Percentiles rank a stretch among this genome's conserved stretches.
These are phyloP conservation scores for Monascus purpureus DNA, from an alignment of 495 filamentous ascomycete species.

Conservation along the genomic window DNA sequence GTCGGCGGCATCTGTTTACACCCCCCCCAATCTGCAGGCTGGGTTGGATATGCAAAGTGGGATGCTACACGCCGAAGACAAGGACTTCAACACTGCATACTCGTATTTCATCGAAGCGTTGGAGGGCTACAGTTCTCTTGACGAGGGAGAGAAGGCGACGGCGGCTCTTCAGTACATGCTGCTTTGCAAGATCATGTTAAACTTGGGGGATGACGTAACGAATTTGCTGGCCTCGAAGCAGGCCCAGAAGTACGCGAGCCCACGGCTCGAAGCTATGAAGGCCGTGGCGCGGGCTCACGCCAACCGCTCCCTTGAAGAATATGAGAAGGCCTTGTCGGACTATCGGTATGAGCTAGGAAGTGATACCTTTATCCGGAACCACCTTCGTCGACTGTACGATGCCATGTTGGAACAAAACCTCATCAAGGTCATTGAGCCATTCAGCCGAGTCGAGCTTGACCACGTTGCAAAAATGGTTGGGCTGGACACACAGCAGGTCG, in stretches of 20 bases:
- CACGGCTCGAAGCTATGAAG: slow-evolving; percentile 96
- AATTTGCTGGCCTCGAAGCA: slow-evolving; percentile 85
- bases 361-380: slow-evolving; percentile 89
- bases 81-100: slow-evolving; percentile 95
- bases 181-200: slow-evolving; percentile 98
- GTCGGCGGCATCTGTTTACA: slow-evolving; percentile 91
- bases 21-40: slow-evolving; percentile 85
- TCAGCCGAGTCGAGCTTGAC: slow-evolving; percentile 88
- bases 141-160: slow-evolving; percentile 71
- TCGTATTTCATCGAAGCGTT: slow-evolving; percentile 99
- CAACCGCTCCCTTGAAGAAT: slow-evolving; percentile 89
- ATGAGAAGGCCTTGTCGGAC: slow-evolving; percentile 76
- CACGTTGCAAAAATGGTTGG: slow-evolving; percentile 97
- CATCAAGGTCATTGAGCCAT: slow-evolving; percentile 98
- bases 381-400: slow-evolving; percentile 88
- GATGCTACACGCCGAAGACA: slow-evolving; percentile 95
- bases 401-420: slow-evolving; percentile 98
- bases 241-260: slow-evolving; percentile 86
- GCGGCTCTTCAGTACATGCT: slow-evolving; percentile 98
- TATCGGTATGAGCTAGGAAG: slow-evolving; percentile 86
- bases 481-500: slow-evolving; percentile 88
- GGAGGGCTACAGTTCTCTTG: slow-evolving; percentile 89
- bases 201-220: slow-evolving; percentile 90
- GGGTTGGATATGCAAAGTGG: slow-evolving; percentile 98
- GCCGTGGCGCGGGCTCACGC: slow-evolving; percentile 89